Evolutionary conservation across 2,329 filamentous ascomycete genomes (phyloP).

Genomic region (Diatrype stigma): DNA sequence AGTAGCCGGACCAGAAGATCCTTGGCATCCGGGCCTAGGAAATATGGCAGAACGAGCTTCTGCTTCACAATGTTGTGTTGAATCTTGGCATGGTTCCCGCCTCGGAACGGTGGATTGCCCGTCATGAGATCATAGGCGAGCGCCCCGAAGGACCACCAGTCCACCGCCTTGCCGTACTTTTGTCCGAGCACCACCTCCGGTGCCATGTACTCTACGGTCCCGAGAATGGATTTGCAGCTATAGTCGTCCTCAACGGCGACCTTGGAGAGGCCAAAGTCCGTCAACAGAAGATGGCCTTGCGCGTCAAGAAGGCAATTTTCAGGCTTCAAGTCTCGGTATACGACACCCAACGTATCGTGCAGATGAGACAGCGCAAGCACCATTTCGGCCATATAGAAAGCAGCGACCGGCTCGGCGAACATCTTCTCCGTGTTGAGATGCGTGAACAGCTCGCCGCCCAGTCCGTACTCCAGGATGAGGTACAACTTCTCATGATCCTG

Average conservation of each 20-base stretch:
- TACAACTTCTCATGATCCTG: slow-evolving; percentile 98
- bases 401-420: slow-evolving; percentile 83
- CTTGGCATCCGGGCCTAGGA: slow-evolving; percentile 85
- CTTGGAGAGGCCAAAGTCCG: slow-evolving; percentile 96
- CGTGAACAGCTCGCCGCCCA: slow-evolving; percentile 95
- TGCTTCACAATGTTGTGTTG: slow-evolving; percentile 94
- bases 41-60: slow-evolving; percentile 86
- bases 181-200: slow-evolving; percentile 87
- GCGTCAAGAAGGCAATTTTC: slow-evolving; percentile 94
- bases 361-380: slow-evolving; percentile 89
- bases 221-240: slow-evolving; percentile 82
- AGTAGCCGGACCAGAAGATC: slow-evolving; percentile 86
- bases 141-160: slow-evolving; percentile 98
- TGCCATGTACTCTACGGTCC: slow-evolving; percentile 98
- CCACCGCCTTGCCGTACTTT: slow-evolving; percentile 88
- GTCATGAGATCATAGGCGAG: slow-evolving; percentile 91
- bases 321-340: slow-evolving; percentile 95
- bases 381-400: slow-evolving; percentile 99
- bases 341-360: slow-evolving; percentile 85
- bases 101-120: slow-evolving; percentile 84
- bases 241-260: slow-evolving; percentile 70
- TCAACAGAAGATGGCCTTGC: slow-evolving; percentile 87
- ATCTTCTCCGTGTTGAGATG: slow-evolving; percentile 91
- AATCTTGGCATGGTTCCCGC: slow-evolving; percentile 88
- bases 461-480: slow-evolving; percentile 93